Evolutionary conservation across 768 basidiomycete genomes (phyloP).

Genomic region (Phanerochaete carnosa): DNA sequence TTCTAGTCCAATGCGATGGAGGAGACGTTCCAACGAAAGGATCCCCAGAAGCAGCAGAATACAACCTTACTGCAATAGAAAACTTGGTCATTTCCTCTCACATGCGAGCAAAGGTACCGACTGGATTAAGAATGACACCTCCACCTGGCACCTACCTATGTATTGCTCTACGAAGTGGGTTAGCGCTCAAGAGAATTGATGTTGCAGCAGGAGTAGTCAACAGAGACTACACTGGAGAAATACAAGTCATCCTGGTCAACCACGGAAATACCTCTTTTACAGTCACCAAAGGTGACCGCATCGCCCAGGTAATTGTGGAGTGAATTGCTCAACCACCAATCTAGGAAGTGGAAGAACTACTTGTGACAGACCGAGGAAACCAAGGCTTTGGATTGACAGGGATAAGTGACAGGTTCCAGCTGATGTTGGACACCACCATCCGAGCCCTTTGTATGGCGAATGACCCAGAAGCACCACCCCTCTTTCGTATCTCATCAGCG

Average conservation of each 20-base stretch:
- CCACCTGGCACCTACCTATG: neutral
- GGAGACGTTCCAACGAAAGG: neutral
- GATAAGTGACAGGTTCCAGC: neutral
- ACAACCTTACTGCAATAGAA: neutral
- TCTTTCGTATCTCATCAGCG: neutral
- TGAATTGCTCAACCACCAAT: neutral
- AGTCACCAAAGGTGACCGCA: neutral
- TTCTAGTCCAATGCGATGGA: neutral
- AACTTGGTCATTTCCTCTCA: neutral
- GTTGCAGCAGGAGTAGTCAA: constrained; percentile 2
- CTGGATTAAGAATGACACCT: constrained; percentile 1
- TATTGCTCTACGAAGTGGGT: neutral
- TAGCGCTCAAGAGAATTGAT: constrained; percentile 3
- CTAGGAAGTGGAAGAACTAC: neutral
- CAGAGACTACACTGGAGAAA: constrained; percentile 2
- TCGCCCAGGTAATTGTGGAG: constrained; percentile 10
- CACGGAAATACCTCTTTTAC: neutral
- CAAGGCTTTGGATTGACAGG: neutral
- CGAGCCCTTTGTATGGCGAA: neutral
- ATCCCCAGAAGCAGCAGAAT: neutral
- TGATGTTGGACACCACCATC: neutral
- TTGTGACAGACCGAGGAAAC: neutral
- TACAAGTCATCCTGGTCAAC: constrained; percentile 10
- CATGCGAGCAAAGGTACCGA: neutral
- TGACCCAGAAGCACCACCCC: neutral